Conservation (phyloP, 176 grass and related monocot genomes). For the Tillandsia fasciculata region DNA sequence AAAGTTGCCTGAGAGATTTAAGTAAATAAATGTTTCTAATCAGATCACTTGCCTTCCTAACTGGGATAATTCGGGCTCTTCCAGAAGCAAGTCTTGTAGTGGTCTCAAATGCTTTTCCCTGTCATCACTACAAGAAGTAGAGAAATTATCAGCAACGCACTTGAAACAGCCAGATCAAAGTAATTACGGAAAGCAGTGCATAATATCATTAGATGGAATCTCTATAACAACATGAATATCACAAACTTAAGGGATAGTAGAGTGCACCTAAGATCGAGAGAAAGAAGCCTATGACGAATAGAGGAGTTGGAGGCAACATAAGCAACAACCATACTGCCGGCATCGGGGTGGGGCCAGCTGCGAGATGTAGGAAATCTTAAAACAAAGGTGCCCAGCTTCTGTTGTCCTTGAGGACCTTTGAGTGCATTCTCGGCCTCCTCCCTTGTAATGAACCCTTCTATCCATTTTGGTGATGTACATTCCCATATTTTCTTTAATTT, state of each 20-base stretch:
- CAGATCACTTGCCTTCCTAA: constrained; percentile 46
- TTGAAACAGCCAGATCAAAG: background rate
- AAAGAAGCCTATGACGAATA: constrained; percentile 66
- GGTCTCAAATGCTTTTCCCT: constrained; percentile 27
- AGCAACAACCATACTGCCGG: constrained; percentile 62
- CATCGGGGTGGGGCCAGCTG: constrained; percentile 95
- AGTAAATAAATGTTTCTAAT: constrained; percentile 2
- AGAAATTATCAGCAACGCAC: constrained; percentile 8
- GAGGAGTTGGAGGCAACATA: constrained; percentile 47
- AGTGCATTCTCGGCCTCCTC: constrained; percentile 65
- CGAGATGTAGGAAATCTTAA: constrained; percentile 74
- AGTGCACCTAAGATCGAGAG: constrained; percentile 49
- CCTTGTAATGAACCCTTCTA: constrained; percentile 73
- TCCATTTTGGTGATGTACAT: constrained; percentile 56
- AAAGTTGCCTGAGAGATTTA: constrained; percentile 15
- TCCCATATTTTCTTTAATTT: constrained; percentile 63
- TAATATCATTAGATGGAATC: too few species aligned
- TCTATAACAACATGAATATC: background rate
- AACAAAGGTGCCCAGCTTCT: constrained; percentile 59
- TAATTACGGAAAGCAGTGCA: too few species aligned
- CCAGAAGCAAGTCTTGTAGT: constrained; percentile 72
- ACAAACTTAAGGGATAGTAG: background rate
- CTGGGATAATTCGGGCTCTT: constrained; percentile 64
- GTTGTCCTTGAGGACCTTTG: constrained; percentile 32
- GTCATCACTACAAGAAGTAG: constrained; percentile 22